phyloP scores from a whole-genome alignment of 2,329 filamentous ascomycete species.

The Pyricularia pennisetigena region DNA sequence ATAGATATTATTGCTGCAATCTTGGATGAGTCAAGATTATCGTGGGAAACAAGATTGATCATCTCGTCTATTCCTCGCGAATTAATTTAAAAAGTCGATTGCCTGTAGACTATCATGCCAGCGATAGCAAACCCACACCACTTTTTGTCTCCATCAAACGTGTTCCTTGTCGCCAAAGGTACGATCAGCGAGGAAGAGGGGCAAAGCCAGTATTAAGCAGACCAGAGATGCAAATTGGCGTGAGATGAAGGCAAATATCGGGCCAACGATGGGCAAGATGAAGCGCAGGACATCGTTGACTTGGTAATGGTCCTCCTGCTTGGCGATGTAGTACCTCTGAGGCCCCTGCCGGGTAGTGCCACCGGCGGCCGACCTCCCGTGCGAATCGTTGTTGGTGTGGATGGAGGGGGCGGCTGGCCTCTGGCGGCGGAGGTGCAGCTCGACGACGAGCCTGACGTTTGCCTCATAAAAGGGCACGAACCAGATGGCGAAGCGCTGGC shows the following conservation, averaged over 20 bases:
- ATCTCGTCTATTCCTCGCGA: too few relatives aligned
- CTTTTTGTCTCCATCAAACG: background rate
- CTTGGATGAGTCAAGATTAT: background rate
- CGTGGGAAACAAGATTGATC: background rate
- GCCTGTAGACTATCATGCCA: too few relatives aligned
- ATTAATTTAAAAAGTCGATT: too few relatives aligned
- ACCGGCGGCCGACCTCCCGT: background rate
- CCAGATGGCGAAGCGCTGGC: constrained; percentile 70
- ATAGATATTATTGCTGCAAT: background rate
- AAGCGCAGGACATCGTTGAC: constrained; percentile 68
- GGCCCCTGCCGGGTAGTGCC: constrained; percentile 6
- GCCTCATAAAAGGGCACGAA: constrained; percentile 66
- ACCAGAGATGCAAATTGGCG: constrained; percentile 50
- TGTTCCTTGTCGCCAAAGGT: background rate
- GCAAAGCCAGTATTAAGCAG: constrained; percentile 34
- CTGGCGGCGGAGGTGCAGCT: constrained; percentile 38
- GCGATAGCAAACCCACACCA: too few relatives aligned
- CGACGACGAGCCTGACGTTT: constrained; percentile 56
- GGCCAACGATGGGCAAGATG: constrained; percentile 48
- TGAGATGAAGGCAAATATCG: constrained; percentile 31
- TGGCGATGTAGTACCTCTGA: constrained; percentile 58
- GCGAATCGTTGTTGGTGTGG: background rate
- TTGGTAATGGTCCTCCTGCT: constrained; percentile 78
- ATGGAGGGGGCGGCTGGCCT: constrained; percentile 15
- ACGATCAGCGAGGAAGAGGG: background rate